Base-by-base conservation (phyloP, 225 moss, liverwort and hornwort genomes). In the Pseudoscleropodium purum region DNA sequence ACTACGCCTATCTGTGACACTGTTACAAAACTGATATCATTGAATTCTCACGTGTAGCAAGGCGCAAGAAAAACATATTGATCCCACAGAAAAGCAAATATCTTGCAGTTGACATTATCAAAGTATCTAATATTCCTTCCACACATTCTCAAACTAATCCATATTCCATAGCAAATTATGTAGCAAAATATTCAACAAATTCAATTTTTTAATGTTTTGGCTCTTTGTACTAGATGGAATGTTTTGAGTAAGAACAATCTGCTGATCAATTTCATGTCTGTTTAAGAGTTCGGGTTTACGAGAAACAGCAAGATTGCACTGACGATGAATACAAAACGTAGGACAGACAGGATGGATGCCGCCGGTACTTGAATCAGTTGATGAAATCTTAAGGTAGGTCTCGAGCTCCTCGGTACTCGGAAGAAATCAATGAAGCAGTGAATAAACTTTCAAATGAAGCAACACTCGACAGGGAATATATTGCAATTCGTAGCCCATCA, bases 401-500 rank as follows among this genome's bases (percentile, higher is more conserved):
- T 63, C 37, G 3, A 26, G 9, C 25, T 62, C 19, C 37, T 62
- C 75, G 10, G 37, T 45, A 19, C 19, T 13, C 75, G 27, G 34
- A 60, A 51, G 37, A 33, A 78, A 56, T 49, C 10, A 19, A 81
- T 18, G 64, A 66, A 11, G 56, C 31, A 18, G 65, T 10, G 51
- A 18, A 34, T 18, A 3, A 66, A 19, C 19, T 57, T 79, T 17
- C 57, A 57, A 61, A 30, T 49, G 69, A 67, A 62, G 81, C 56
- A 52, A 39, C 41, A 66, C 39, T 21, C 39, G 59, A 19, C 37
- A 79, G 43, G 76, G 87, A 79, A 74, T 81, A 84, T 87, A 90
- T 92, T 89, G 66, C 83, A 92, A 80, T 66, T 88, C 59, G 70
- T 69, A 88, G 43, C 86, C 86, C 92, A 92, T 90, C 92, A 91